These are phyloP conservation scores for Komagataella phaffii DNA, from an alignment of 805 yeast genomes.

Conservation along the genomic window DNA sequence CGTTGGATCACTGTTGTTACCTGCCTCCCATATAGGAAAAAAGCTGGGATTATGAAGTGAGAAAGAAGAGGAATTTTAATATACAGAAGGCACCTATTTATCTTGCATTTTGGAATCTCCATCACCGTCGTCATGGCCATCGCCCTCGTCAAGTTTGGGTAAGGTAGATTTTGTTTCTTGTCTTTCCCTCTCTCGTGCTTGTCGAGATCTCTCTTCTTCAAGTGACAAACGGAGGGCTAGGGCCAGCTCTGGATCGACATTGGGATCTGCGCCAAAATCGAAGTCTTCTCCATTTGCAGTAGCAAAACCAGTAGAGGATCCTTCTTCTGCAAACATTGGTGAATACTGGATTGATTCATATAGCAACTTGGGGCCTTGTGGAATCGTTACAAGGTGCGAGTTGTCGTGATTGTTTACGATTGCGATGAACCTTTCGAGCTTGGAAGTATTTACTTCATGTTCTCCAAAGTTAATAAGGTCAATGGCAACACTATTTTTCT, in stretches of 20 bases:
- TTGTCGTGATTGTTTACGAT: conserved; percentile 65
- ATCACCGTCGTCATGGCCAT: conserved; percentile 4
- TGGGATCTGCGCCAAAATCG: conserved; percentile 71
- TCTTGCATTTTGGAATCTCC: conserved; percentile 1
- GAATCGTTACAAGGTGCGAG: conserved; percentile 72
- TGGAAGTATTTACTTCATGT: conserved; percentile 59
- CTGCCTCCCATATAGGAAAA: neutral
- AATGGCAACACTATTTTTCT: conserved; percentile 82
- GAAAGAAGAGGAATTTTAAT: neutral
- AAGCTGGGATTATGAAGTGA: neutral
- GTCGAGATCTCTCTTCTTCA: conserved; percentile 91
- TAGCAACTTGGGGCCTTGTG: conserved; percentile 78
- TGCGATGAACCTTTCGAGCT: conserved; percentile 67
- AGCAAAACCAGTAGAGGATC: conserved; percentile 30
- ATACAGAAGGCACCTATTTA: neutral
- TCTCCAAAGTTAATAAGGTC: conserved; percentile 92
- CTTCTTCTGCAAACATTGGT: conserved; percentile 58
- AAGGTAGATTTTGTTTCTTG: conserved; percentile 2
- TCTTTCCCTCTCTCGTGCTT: conserved; percentile 22
- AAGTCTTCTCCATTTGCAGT: conserved; percentile 31
- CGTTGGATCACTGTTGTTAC: no score
- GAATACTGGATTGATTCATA: conserved; percentile 74
- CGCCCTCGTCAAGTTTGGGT: conserved; percentile 7
- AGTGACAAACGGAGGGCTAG: conserved; percentile 87
- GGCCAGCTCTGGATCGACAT: conserved; percentile 94